phyloP scores from a whole-genome alignment of 1,284 basidiomycete species.

The Prillingera fragicola region DNA sequence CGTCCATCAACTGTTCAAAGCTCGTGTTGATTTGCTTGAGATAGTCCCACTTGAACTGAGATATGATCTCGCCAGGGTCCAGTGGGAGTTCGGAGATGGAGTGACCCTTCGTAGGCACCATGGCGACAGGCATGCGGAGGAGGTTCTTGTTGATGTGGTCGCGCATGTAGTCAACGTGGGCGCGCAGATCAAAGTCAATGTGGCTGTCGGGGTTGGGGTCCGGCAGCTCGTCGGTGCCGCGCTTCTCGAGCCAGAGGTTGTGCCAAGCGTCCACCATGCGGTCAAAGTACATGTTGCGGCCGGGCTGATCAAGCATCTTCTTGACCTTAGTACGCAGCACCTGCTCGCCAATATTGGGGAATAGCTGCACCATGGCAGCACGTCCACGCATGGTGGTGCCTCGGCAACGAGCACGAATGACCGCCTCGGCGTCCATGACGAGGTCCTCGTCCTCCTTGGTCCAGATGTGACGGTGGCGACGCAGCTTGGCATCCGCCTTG shows the following conservation, averaged over 20 bases:
- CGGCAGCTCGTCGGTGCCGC: conserved; percentile 61
- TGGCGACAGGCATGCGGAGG: conserved; percentile 49
- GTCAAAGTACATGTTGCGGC: conserved; percentile 66
- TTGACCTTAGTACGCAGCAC: conserved; percentile 28
- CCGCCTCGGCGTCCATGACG: conserved; percentile 71
- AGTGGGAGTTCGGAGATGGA: conserved; percentile 25
- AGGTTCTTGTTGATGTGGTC: conserved; percentile 75
- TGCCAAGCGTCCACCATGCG: conserved; percentile 77
- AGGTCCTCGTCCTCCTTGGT: conserved; percentile 79
- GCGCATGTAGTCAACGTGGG: conserved; percentile 73
- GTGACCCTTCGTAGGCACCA: conserved; percentile 8
- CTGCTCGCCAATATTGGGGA: conserved; percentile 53
- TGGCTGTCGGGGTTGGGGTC: conserved; percentile 65
- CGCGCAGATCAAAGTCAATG: conserved; percentile 66
- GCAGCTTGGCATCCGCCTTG: conserved; percentile 7
- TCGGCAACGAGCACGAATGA: conserved; percentile 63
- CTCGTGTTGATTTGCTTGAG: conserved; percentile 56
- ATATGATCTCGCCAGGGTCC: conserved; percentile 54
- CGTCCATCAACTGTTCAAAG: conserved; percentile 46
- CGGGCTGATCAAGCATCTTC: conserved; percentile 59
- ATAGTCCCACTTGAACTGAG: conserved; percentile 53
- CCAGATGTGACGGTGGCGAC: conserved; percentile 64
- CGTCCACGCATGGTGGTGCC: conserved; percentile 52
- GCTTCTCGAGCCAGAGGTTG: conserved; percentile 65
- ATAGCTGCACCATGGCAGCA: conserved; percentile 56